Evolutionary conservation across 192 early-diverging fungal genomes (phyloP).

Genomic region (Backusella psychrophila): DNA sequence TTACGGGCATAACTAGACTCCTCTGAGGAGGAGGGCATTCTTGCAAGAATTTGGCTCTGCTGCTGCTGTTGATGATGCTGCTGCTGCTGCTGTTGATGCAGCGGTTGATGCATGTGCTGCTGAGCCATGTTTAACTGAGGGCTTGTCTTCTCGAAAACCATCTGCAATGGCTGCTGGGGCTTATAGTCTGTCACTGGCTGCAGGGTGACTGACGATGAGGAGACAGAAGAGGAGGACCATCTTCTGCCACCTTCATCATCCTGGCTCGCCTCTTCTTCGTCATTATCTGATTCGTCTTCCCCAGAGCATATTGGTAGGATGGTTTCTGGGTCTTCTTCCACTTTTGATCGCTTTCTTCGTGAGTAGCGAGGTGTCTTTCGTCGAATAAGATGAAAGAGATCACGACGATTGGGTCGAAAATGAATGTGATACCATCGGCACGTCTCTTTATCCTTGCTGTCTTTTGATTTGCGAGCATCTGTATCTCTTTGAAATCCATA

Average conservation of each 20-base stretch:
- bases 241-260: conserved; percentile 2
- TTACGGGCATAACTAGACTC: neutral
- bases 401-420: conserved; percentile 39
- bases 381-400: conserved; percentile 41
- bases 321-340: conserved; percentile 19
- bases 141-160: neutral
- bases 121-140: neutral
- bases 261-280: conserved; percentile 12
- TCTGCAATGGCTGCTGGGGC: conserved; percentile 6
- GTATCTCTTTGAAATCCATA: conserved; percentile 50
- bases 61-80: neutral
- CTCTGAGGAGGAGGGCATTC: neutral
- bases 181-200: neutral
- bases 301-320: conserved; percentile 14
- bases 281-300: conserved; percentile 20
- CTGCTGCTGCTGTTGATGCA: neutral
- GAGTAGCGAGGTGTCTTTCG: conserved; percentile 36
- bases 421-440: conserved; percentile 46
- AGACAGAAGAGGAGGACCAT: conserved; percentile 5
- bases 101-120: neutral
- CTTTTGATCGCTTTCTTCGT: conserved; percentile 31
- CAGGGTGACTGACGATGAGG: neutral
- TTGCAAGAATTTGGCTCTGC: neutral
- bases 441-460: conserved; percentile 38
- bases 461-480: conserved; percentile 49